Percentiles rank a stretch among this genome's conserved stretches.
phyloP scores from a whole-genome alignment of 192 early-diverging fungal species.

The Allomyces javanicus region DNA sequence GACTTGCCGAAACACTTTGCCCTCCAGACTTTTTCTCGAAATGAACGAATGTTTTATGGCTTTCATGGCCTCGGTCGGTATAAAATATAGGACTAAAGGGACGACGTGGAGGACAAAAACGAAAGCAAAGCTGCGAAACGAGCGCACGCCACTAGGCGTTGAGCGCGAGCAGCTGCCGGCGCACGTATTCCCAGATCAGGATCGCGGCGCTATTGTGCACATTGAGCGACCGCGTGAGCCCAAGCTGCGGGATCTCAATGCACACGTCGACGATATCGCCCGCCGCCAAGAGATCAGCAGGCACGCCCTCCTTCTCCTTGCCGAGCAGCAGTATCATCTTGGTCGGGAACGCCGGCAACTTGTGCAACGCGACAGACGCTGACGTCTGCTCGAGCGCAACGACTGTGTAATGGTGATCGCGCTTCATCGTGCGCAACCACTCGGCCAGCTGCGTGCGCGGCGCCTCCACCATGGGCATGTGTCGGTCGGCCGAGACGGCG shows the following conservation, averaged over 20 bases:
- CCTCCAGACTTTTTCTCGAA: too few species aligned
- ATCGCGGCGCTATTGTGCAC: constrained; percentile 1
- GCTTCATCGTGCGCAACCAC: neutral
- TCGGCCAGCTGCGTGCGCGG: neutral
- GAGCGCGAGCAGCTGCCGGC: neutral
- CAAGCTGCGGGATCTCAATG: constrained; percentile 5
- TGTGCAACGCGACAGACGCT: neutral
- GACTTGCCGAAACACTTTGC: too few species aligned
- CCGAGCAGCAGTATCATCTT: constrained; percentile 3
- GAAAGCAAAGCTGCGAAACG: too few species aligned
- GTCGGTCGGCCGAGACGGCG: constrained; percentile 2
- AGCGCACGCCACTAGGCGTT: too few species aligned
- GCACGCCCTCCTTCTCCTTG: constrained; percentile 2
- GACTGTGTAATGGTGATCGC: constrained; percentile 1
- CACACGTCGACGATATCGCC: constrained; percentile 1
- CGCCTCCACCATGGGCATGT: constrained; percentile 2
- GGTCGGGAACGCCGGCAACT: constrained; percentile 1
- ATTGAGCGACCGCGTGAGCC: constrained; percentile 3
- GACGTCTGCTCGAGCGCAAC: constrained; percentile 3
- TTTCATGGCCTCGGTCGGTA: too few species aligned
- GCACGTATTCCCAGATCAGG: constrained; percentile 4
- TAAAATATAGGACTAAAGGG: too few species aligned
- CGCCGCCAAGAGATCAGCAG: neutral
- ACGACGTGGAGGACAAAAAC: too few species aligned
- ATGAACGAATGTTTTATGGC: too few species aligned